Conservation (phyloP, 2,329 filamentous ascomycete species). For the Aspergillus bombycis region DNA sequence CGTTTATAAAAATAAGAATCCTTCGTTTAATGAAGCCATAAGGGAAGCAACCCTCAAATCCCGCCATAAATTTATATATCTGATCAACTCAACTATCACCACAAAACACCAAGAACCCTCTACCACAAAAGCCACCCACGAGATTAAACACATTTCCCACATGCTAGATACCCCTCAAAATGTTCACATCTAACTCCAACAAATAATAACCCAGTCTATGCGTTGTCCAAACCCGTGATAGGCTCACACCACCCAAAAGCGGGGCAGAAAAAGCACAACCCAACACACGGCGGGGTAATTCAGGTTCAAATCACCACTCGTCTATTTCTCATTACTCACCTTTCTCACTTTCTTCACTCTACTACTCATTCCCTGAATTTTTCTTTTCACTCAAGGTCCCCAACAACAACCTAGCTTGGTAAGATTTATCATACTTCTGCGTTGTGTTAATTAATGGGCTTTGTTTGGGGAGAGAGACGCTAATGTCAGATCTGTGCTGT, state of each 20-base stretch:
- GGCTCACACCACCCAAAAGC: slow-evolving; percentile 3
- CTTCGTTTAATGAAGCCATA: background rate
- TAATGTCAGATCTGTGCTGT: background rate
- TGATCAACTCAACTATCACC: background rate
- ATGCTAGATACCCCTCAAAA: background rate
- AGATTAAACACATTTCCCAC: background rate
- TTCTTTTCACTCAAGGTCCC: background rate
- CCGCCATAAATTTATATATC: background rate
- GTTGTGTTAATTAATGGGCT: background rate
- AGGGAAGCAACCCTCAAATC: background rate
- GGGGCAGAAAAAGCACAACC: background rate
- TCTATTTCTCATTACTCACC: slow-evolving; percentile 4
- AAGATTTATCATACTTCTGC: background rate
- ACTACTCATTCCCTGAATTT: background rate
- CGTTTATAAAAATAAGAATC: background rate
- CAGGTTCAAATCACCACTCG: background rate
- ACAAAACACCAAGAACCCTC: no score
- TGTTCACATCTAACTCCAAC: no score
- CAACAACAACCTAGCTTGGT: background rate
- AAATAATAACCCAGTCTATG: background rate
- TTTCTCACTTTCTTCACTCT: background rate
- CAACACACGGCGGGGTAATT: background rate
- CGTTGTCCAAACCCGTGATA: background rate
- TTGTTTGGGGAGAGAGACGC: background rate
- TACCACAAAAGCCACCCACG: background rate